A percentile compares a stretch with the other conserved stretches of the same genome.
These are phyloP conservation scores for Magnusiomyces tetraspermus DNA, from an alignment of 1,139 yeast genomes.

Conservation along the genomic window DNA sequence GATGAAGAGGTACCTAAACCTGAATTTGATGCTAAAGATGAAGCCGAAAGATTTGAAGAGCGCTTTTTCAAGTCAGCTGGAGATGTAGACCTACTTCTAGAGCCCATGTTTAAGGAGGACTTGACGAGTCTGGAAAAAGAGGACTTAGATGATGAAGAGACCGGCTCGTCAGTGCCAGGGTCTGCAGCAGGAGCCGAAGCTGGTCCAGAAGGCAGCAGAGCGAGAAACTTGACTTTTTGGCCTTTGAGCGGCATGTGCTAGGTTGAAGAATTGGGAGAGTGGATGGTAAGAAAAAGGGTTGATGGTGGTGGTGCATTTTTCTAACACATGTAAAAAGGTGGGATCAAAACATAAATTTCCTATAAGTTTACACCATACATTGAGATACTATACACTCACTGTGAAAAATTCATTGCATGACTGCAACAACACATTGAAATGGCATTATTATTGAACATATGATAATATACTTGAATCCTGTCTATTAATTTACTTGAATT, in stretches of 20 bases:
- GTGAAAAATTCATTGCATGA: no score
- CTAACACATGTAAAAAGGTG: background rate
- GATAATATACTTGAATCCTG: no score
- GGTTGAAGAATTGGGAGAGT: background rate
- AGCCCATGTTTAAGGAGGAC: background rate
- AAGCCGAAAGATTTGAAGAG: background rate
- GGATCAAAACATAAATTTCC: background rate
- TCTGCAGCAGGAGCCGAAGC: background rate
- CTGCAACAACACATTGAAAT: no score
- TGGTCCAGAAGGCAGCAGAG: background rate
- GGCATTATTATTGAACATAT: no score
- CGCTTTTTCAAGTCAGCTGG: background rate
- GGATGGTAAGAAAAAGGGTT: background rate
- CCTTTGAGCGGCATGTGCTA: background rate
- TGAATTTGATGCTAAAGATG: background rate
- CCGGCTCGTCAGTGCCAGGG: background rate
- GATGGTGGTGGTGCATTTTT: slow-evolving; percentile 2
- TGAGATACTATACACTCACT: no score
- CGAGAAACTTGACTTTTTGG: background rate
- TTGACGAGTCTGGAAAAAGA: background rate
- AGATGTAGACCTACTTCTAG: background rate
- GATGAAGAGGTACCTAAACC: background rate
- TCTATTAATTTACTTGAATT: no score
- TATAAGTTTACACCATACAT: background rate
- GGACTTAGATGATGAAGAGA: background rate